These are phyloP conservation scores for Huiozyma sinensis DNA, from an alignment of 805 yeast species.

Conservation along the genomic window DNA sequence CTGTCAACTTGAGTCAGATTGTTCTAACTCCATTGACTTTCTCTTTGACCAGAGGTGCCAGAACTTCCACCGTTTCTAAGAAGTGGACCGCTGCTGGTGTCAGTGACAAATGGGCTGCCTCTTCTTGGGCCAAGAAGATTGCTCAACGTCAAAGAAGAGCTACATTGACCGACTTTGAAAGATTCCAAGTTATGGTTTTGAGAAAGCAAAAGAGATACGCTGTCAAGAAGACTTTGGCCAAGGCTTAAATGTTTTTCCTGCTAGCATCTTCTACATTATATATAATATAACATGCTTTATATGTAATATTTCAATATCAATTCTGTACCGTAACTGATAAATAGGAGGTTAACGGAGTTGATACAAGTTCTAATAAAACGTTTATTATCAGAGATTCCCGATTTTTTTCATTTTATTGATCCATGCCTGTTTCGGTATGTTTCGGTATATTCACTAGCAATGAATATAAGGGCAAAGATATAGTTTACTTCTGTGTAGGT, in stretches of 20 bases:
- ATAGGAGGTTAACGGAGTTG: too few species aligned
- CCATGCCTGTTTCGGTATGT: too few species aligned
- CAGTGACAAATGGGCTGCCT: constrained; percentile 80
- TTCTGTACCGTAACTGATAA: constrained; percentile 4
- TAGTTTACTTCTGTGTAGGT: too few species aligned
- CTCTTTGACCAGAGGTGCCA: constrained; percentile 90
- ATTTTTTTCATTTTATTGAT: too few species aligned
- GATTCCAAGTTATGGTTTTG: constrained; percentile 97
- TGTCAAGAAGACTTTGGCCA: constrained; percentile 92
- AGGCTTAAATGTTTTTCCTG: constrained; percentile 52
- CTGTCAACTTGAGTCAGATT: constrained; percentile 75
- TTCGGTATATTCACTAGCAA: too few species aligned
- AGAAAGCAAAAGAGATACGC: constrained; percentile 95
- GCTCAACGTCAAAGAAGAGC: constrained; percentile 92
- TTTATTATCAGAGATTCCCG: too few species aligned
- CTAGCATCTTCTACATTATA: constrained; percentile 4
- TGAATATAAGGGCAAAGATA: too few species aligned
- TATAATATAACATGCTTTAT: constrained; percentile 3
- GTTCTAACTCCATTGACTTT: constrained; percentile 88
- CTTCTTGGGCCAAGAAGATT: constrained; percentile 97
- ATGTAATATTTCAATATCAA: constrained; percentile 2
- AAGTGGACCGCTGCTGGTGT: constrained; percentile 88
- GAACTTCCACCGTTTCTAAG: constrained; percentile 75
- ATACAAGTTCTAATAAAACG: too few species aligned
- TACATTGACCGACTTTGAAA: constrained; percentile 90